These are phyloP conservation scores for Pythium rishiriense DNA, from an alignment of 352 stramenopile species.

Conservation along the genomic window DNA sequence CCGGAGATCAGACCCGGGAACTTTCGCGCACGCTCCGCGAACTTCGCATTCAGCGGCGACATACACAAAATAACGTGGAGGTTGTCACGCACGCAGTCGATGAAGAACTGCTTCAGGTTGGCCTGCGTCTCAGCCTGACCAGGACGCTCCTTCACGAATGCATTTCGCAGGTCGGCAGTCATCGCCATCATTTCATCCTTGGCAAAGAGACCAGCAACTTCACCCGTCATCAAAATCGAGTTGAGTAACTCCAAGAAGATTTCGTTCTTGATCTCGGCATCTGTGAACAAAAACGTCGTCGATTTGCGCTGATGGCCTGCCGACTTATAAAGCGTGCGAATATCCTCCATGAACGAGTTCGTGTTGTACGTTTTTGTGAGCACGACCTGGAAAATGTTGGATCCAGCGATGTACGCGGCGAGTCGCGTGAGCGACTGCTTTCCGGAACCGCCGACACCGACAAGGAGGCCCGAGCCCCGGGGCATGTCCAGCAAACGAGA, in stretches of 20 bases:
- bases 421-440: constrained; percentile 98
- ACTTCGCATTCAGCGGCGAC: constrained; percentile 98
- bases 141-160: constrained; percentile 94
- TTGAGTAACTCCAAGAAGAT: constrained; percentile 99
- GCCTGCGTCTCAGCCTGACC: constrained; percentile 94
- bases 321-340: constrained; percentile 96
- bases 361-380: constrained; percentile 99
- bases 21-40: constrained; percentile 95
- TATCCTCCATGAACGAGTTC: constrained; percentile 97
- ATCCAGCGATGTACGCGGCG: constrained; percentile 95
- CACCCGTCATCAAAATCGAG: constrained; percentile 97
- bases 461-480: constrained; percentile 93
- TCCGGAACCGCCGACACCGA: constrained; percentile 96
- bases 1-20: constrained; percentile 97
- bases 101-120: constrained; percentile 98
- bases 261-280: constrained; percentile 99
- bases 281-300: constrained; percentile 98
- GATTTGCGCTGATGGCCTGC: constrained; percentile 95
- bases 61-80: constrained; percentile 99
- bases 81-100: constrained; percentile 97
- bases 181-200: constrained; percentile 99
- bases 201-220: constrained; percentile 97
- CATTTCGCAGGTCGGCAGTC: constrained; percentile 94
- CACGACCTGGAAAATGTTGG: constrained; percentile 97
- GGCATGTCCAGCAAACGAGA: constrained; percentile 97